Conservation (phyloP, 2,329 filamentous ascomycete species). For the Penicillium griseofulvum region DNA sequence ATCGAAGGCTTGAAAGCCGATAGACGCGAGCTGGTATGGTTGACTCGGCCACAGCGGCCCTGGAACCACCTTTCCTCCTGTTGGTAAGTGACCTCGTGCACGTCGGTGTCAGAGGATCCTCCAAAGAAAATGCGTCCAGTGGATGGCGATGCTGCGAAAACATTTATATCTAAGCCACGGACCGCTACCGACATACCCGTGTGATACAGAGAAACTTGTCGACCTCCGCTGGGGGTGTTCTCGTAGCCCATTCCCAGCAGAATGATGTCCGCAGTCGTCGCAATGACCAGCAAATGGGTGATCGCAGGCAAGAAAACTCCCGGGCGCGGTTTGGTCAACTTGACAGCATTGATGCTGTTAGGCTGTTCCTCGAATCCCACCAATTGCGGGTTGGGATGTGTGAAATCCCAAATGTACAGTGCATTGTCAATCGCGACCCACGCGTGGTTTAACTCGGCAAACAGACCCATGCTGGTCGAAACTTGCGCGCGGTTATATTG, state of each 20-base stretch:
- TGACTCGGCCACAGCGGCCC: conserved; percentile 80
- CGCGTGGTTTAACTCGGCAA: conserved; percentile 90
- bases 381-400: conserved; percentile 82
- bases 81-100: conserved; percentile 93
- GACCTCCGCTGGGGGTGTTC: conserved; percentile 64
- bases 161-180: conserved; percentile 71
- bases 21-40: conserved; percentile 76
- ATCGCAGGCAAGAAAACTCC: conserved; percentile 87
- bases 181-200: conserved; percentile 81
- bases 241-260: conserved; percentile 76
- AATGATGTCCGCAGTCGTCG: conserved; percentile 79
- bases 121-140: conserved; percentile 93
- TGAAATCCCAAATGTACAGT: conserved; percentile 97
- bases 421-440: conserved; percentile 96
- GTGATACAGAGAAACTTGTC: conserved; percentile 75
- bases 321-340: conserved; percentile 76
- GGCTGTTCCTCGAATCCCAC: conserved; percentile 88
- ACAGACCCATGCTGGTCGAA: conserved; percentile 90
- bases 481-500: conserved; percentile 87
- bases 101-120: conserved; percentile 74
- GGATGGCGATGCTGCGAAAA: conserved; percentile 72
- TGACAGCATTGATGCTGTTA: conserved; percentile 86
- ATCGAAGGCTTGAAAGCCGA: conserved; percentile 52
- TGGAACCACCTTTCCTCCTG: conserved; percentile 98
- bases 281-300: conserved; percentile 83